Evolutionary conservation across 257 asterid genomes (phyloP).

Genomic region (Capsicum pubescens): DNA sequence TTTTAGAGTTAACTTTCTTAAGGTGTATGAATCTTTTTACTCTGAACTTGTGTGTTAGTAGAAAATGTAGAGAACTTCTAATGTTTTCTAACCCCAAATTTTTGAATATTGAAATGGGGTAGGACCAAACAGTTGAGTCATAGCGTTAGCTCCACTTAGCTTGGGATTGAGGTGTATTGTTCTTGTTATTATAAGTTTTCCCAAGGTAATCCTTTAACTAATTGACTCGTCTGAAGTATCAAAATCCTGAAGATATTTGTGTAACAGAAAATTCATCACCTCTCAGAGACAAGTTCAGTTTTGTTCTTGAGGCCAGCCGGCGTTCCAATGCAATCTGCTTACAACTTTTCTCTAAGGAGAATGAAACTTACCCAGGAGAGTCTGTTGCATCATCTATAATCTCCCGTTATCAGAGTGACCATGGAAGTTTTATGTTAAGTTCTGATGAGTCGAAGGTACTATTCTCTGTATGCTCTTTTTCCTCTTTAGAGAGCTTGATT

Average conservation of each 20-base stretch:
- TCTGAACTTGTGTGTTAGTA: background rate
- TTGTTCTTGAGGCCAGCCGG: slow-evolving; percentile 88
- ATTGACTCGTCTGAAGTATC: slow-evolving; percentile 30
- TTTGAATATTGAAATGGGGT: background rate
- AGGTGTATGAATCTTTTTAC: background rate
- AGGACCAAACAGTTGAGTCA: background rate
- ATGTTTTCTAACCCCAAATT: background rate
- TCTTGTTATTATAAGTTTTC: background rate
- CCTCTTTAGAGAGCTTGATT: background rate
- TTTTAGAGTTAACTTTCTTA: background rate
- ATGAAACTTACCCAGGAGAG: slow-evolving; percentile 86
- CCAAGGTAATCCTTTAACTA: slow-evolving; percentile 14
- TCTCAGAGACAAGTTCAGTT: slow-evolving; percentile 70
- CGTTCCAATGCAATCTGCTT: slow-evolving; percentile 82
- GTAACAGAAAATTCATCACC: slow-evolving; percentile 77
- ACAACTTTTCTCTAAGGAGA: slow-evolving; percentile 83
- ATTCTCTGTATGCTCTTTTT: slow-evolving; percentile 34
- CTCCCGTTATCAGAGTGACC: slow-evolving; percentile 74
- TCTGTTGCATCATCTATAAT: slow-evolving; percentile 80
- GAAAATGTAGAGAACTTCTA: slow-evolving; percentile 1
- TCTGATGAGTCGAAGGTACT: slow-evolving; percentile 59
- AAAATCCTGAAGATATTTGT: slow-evolving; percentile 55
- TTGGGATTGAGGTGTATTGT: slow-evolving; percentile 21
- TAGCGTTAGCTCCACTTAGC: background rate
- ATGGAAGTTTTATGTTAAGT: slow-evolving; percentile 52